Evolutionary conservation across 1,139 yeast genomes (phyloP).

Genomic region (Hanseniaspora sp.): DNA sequence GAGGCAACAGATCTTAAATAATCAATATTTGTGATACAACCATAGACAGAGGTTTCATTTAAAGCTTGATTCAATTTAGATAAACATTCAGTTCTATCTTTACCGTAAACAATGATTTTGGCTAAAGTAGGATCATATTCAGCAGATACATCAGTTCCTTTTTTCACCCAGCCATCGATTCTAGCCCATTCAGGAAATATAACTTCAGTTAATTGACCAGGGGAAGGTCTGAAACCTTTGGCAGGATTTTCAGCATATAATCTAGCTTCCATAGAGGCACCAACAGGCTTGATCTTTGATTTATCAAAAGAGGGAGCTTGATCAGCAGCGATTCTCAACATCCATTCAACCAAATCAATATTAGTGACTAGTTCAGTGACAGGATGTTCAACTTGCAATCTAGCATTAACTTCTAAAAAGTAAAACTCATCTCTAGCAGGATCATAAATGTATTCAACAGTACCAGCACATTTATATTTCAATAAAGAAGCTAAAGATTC

Average conservation of each 20-base stretch:
- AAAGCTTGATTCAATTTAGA: constrained; percentile 65
- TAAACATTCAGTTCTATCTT: constrained; percentile 75
- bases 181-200: constrained; percentile 81
- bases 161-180: constrained; percentile 84
- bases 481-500: constrained; percentile 68
- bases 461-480: constrained; percentile 92
- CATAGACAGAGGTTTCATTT: constrained; percentile 74
- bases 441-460: constrained; percentile 91
- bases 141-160: constrained; percentile 82
- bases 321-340: constrained; percentile 84
- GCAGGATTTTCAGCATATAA: constrained; percentile 94
- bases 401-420: constrained; percentile 90
- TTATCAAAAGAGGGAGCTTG: constrained; percentile 61
- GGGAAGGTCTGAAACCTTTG: constrained; percentile 88
- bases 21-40: constrained; percentile 82
- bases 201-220: constrained; percentile 84
- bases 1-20: constrained; percentile 76
- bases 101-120: constrained; percentile 88
- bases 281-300: constrained; percentile 49
- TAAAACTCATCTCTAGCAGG: constrained; percentile 75
- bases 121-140: constrained; percentile 96
- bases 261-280: constrained; percentile 95
- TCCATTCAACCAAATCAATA: constrained; percentile 90
- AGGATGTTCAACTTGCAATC: constrained; percentile 96
- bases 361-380: constrained; percentile 94